Evolutionary conservation across 2,329 filamentous ascomycete species (phyloP), one percentile per base, ranked within the genome.

Genomic region (Diaporthe helianthi): DNA sequence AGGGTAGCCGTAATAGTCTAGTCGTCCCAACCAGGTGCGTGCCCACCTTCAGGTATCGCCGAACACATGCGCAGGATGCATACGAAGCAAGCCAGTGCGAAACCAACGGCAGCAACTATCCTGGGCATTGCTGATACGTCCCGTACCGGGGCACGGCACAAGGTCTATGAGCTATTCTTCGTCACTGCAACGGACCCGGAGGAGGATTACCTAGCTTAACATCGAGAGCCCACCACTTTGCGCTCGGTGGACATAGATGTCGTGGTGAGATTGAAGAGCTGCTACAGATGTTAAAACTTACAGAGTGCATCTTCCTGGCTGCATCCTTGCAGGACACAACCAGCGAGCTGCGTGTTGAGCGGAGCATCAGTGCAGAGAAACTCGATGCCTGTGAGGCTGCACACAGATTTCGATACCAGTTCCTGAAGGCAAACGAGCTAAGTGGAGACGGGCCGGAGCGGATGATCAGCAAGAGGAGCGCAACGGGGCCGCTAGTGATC

Each of bases 31-130:
- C 58, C 58, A 4, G 49, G 44, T 8, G 49, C 29, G 36, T 44
- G 58, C 3, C 58, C 44, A 3, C 31, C 31, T n/a, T 26, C 2
- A 4, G 58, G 58, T 12, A 63, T n/a, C 5, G 41, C 41, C 3
- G 58, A 49, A 44, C 58, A 63, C 41, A 63, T 63, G 26, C 58
- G 58, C 44, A 63, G 44, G 12, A 63, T 49, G 41, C 49, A 63
- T 2, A 63, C 58, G 4, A 63, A 63, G 13, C n/a, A 19, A 26
- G 58, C 58, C 13, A 63, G 26, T 17, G n/a, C 41, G 31, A 63
- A 49, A 1, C 58, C 58, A 26, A 63, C 58, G 4, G 58, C 58
- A 2, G 58, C 58, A 12, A 63, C 58, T 12, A 63, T 19, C 7
- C 41, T 63, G 2, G 58, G 58, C 0, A 4, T 47, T 15, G 58